phyloP scores from a whole-genome alignment of 805 yeast species.

The Candida loeiensis region DNA sequence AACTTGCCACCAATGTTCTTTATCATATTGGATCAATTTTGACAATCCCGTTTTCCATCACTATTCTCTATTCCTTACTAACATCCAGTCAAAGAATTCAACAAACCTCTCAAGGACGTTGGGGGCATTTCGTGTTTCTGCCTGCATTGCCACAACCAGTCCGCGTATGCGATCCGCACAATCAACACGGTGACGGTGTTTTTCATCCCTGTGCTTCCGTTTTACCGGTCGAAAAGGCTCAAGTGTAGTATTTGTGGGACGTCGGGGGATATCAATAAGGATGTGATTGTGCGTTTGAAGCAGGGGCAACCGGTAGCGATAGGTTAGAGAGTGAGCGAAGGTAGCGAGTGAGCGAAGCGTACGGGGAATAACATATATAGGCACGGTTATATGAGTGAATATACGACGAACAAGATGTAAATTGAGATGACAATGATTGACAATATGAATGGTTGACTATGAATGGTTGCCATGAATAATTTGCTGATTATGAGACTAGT shows the following conservation, averaged over 20 bases:
- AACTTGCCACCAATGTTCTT: neutral
- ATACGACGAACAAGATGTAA: too few relatives aligned
- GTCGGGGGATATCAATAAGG: slow-evolving; percentile 25
- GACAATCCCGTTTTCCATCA: too few relatives aligned
- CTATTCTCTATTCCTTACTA: slow-evolving; percentile 7
- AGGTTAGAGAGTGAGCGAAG: slow-evolving; percentile 7
- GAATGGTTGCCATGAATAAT: too few relatives aligned
- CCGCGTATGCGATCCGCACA: slow-evolving; percentile 50
- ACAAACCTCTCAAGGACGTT: slow-evolving; percentile 28
- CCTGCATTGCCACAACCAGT: slow-evolving; percentile 56
- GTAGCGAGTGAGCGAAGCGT: neutral
- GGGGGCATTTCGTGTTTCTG: slow-evolving; percentile 42
- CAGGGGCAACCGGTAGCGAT: slow-evolving; percentile 37
- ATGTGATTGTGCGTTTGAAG: slow-evolving; percentile 23
- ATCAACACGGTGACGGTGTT: slow-evolving; percentile 52
- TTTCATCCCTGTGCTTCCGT: slow-evolving; percentile 53
- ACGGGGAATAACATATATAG: too few relatives aligned
- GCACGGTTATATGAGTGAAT: too few relatives aligned
- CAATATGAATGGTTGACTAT: too few relatives aligned
- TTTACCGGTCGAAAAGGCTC: slow-evolving; percentile 49
- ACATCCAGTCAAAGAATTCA: slow-evolving; percentile 30
- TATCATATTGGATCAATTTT: neutral
- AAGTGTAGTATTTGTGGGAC: slow-evolving; percentile 52
- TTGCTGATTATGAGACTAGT: too few relatives aligned
- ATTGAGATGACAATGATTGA: too few relatives aligned